A percentile compares a stretch with the other conserved stretches of the same genome.
Evolutionary conservation across 352 stramenopile genomes (phyloP).

Genomic region (Stramenopiles sp.): DNA sequence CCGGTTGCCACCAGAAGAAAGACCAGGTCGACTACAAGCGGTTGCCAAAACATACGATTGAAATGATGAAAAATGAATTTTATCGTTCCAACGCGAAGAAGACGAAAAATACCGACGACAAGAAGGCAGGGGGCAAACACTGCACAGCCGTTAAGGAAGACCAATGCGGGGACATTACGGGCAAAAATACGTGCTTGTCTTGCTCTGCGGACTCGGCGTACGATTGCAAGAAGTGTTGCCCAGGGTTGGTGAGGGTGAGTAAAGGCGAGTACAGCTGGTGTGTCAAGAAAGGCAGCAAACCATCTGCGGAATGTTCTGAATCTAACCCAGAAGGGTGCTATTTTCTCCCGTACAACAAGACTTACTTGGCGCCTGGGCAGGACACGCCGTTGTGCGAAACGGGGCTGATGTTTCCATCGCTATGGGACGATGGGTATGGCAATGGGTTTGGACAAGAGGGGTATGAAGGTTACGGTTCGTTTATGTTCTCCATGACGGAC

Average conservation of each 20-base stretch:
- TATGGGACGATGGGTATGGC: not conserved
- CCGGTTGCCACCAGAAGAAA: not conserved
- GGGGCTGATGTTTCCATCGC: no score
- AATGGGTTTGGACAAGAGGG: not conserved
- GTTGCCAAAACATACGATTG: not conserved
- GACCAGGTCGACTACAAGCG: no score
- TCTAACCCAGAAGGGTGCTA: not conserved
- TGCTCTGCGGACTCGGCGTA: not conserved
- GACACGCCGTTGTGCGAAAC: not conserved
- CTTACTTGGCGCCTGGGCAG: no score
- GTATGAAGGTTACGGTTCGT: not conserved
- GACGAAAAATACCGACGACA: not conserved
- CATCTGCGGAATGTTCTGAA: not conserved
- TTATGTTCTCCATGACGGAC: not conserved
- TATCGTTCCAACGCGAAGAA: not conserved
- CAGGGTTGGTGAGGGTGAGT: not conserved
- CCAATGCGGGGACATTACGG: no score
- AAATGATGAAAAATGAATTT: no score
- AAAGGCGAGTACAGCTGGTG: not conserved
- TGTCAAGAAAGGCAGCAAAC: not conserved
- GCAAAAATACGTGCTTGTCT: no score
- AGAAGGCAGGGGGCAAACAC: not conserved
- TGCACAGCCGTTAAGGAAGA: not conserved
- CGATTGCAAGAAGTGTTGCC: no score
- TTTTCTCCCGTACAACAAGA: no score